phyloP scores from a whole-genome alignment of 1,139 yeast genomes.

The Pichia sp. region DNA sequence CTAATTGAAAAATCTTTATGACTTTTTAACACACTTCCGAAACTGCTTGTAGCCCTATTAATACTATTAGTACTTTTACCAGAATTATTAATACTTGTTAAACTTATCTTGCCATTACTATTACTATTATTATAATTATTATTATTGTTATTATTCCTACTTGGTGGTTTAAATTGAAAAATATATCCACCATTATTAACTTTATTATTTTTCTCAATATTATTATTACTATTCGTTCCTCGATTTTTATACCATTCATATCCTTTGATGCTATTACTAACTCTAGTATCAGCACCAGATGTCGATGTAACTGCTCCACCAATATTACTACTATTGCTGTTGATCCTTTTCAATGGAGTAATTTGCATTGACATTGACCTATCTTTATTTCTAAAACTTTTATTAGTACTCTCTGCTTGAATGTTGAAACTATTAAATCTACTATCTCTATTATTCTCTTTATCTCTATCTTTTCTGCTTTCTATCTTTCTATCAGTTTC shows the following conservation, averaged over 20 bases:
- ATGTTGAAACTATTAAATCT: slow-evolving; percentile 5
- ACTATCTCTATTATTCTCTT: background rate
- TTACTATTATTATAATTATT: background rate
- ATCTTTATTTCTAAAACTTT: background rate
- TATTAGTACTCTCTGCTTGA: slow-evolving; percentile 12
- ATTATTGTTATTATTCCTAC: background rate
- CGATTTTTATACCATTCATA: no score
- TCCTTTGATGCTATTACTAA: background rate
- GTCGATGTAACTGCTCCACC: background rate
- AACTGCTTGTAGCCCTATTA: no score
- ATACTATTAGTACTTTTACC: no score
- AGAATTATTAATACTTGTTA: no score
- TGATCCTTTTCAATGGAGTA: background rate
- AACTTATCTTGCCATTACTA: background rate
- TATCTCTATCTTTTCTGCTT: background rate
- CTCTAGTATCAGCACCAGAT: background rate
- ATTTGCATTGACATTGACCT: slow-evolving; percentile 5
- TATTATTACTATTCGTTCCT: background rate
- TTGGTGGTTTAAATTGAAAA: slow-evolving; percentile 5
- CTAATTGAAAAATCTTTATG: background rate
- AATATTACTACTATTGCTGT: background rate
- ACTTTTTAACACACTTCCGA: background rate
- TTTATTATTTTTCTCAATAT: background rate
- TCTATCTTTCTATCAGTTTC: background rate
- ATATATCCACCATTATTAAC: background rate